phyloP scores from a whole-genome alignment of 2,329 filamentous ascomycete species.

The Cladosporium velox region DNA sequence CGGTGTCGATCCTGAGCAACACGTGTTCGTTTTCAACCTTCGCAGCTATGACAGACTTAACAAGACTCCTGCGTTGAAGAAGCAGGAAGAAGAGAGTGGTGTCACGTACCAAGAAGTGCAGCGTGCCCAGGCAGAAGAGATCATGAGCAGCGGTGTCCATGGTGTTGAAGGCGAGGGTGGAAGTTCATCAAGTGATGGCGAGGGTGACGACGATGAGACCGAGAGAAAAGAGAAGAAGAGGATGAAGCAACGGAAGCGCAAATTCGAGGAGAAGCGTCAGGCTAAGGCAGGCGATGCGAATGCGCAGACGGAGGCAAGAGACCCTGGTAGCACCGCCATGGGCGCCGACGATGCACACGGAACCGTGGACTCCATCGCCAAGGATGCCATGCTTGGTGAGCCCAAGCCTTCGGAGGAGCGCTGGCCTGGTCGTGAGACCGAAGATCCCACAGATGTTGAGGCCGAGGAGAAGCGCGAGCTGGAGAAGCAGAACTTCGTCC shows the following conservation, averaged over 20 bases:
- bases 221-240: constrained; percentile 43
- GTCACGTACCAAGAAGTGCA: constrained; percentile 85
- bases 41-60: constrained; percentile 91
- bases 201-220: constrained; percentile 28
- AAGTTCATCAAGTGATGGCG: constrained; percentile 26
- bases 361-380: constrained; percentile 67
- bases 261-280: constrained; percentile 48
- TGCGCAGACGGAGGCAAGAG: constrained; percentile 24
- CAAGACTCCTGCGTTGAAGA: constrained; percentile 70
- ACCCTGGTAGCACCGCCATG: constrained; percentile 21
- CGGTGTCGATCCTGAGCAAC: constrained; percentile 74
- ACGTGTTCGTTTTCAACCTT: constrained; percentile 94
- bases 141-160: constrained; percentile 76
- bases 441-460: constrained; percentile 25
- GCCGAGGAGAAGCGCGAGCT: constrained; percentile 59
- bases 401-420: constrained; percentile 65
- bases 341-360: constrained; percentile 43
- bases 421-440: constrained; percentile 64
- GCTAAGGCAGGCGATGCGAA: constrained; percentile 27
- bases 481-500: constrained; percentile 86
- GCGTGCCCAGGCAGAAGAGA: constrained; percentile 81
- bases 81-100: constrained; percentile 77
- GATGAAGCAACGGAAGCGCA: constrained; percentile 49
- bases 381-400: constrained; percentile 77
- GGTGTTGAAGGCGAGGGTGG: constrained; percentile 48